These are phyloP conservation scores for Ceratobasidium theobromae DNA, from an alignment of 1,284 basidiomycete genomes.

Conservation along the genomic window DNA sequence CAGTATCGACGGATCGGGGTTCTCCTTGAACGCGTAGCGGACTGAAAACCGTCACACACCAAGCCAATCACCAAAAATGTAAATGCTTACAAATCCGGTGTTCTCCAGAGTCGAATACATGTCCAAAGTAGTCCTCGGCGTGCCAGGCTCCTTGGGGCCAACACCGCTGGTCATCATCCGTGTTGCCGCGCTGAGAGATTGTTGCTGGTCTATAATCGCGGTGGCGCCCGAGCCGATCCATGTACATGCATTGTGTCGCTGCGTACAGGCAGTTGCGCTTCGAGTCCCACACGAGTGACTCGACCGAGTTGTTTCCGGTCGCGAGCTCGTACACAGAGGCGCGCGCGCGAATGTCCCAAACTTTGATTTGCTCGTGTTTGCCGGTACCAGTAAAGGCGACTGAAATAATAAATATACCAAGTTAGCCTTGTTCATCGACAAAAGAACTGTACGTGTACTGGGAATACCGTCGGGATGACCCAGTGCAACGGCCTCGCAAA, in stretches of 20 bases:
- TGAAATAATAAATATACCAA: not conserved
- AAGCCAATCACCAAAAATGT: too few species aligned
- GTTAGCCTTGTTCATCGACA: too few species aligned
- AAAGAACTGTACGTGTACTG: not conserved
- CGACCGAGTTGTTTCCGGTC: slow-evolving; percentile 3
- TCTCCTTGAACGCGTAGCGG: too few species aligned
- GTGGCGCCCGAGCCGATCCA: slow-evolving; percentile 4
- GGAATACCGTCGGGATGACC: not conserved
- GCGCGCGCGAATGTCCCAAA: slow-evolving; percentile 6
- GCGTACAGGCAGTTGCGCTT: slow-evolving; percentile 1
- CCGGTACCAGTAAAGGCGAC: not conserved
- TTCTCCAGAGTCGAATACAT: slow-evolving; percentile 5
- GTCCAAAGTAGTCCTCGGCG: not conserved
- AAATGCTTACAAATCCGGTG: slow-evolving; percentile 15
- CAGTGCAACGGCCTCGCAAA: not conserved
- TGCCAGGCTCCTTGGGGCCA: not conserved
- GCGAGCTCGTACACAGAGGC: slow-evolving; percentile 8
- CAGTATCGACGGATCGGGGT: too few species aligned
- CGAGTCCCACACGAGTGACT: not conserved
- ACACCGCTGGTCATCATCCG: not conserved
- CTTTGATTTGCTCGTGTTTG: not conserved
- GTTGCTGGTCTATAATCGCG: not conserved
- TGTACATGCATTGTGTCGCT: not conserved
- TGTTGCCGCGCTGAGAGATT: not conserved
- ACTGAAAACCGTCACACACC: too few species aligned